Evolutionary conservation across 306 rosid genomes (phyloP), one percentile per base, ranked within the genome.

Genomic region (Cucurbita ficifolia): DNA sequence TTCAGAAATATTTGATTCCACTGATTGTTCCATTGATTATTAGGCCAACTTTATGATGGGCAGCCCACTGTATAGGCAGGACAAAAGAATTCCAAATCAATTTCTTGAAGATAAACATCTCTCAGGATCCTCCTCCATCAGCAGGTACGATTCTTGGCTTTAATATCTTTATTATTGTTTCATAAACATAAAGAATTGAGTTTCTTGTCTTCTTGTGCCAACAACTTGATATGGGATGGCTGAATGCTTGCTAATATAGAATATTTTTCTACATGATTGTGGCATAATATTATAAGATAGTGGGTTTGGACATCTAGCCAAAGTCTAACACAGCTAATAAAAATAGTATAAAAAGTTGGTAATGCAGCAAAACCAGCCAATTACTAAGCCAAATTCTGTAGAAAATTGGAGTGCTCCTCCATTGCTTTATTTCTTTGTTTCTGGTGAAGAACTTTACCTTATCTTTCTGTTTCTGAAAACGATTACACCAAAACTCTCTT

Each of bases 391-490:
- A 45, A 21, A 12, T 45, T n/a, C 55, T 68, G 46, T 68, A 21
- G 19, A 13, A 68, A 68, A 64, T 40, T 64, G 10, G 7, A 64
- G 19, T 10, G 71, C 52, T 42, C 35, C 70, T 62, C 24, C 70
- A 62, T 9, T 62, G 48, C 49, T 38, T 62, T 62, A 17, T n/a
- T 62, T 49, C 53, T 49, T 49, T 62, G 49, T 62, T 62, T 62
- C n/a, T 62, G 50, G 49, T n/a, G 5, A 56, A 56, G 48, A 12
- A n/a, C 70, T 62, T 8, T 39, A 10, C 21, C 13, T 4, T 4
- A 62, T 18, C 70, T 62, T 61, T n/a, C 4, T 62, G 70, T 62
- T 62, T 38, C 70, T 62, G 70, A 39, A 62, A 62, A 62, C 70
- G 3, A 62, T 62, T 62, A 62, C 70, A 62, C 22, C 69, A 8